Evolutionary conservation across 306 rosid species (phyloP).

Genomic region (Myrica gale): DNA sequence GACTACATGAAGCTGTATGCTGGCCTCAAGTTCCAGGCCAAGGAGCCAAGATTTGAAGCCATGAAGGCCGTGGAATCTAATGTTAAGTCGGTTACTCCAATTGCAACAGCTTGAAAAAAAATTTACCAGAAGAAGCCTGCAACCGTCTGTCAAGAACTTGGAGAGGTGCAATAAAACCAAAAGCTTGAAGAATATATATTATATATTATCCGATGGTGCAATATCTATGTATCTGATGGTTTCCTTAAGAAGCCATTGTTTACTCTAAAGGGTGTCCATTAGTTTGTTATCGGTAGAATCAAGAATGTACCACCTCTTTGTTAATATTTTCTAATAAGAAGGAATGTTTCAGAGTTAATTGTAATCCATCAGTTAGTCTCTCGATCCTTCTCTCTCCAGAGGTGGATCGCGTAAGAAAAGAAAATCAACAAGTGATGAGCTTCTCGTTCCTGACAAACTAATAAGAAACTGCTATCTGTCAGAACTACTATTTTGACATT

Average conservation of each 20-base stretch:
- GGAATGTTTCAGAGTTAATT: neutral
- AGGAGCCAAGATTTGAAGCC: slow-evolving; percentile 91
- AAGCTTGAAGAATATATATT: neutral
- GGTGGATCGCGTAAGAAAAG: neutral
- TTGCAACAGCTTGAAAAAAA: slow-evolving; percentile 53
- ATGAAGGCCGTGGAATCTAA: slow-evolving; percentile 47
- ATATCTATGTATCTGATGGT: neutral
- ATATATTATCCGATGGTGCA: too few species aligned
- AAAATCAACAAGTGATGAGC: neutral
- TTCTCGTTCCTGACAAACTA: neutral
- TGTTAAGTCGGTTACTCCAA: slow-evolving; percentile 43
- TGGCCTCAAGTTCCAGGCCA: slow-evolving; percentile 64
- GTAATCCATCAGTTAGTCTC: neutral
- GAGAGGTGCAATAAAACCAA: neutral
- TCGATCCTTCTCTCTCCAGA: neutral
- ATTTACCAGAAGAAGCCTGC: neutral
- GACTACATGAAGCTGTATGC: slow-evolving; percentile 90
- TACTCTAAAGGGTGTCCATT: neutral
- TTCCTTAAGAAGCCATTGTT: neutral
- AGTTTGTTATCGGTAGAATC: slow-evolving; percentile 22
- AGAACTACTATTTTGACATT: too few species aligned
- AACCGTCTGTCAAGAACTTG: neutral
- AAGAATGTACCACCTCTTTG: neutral
- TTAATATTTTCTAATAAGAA: neutral
- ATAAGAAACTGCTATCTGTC: too few species aligned